Conservation (phyloP, 2,329 filamentous ascomycete species). For the Talaromyces funiculosus region DNA sequence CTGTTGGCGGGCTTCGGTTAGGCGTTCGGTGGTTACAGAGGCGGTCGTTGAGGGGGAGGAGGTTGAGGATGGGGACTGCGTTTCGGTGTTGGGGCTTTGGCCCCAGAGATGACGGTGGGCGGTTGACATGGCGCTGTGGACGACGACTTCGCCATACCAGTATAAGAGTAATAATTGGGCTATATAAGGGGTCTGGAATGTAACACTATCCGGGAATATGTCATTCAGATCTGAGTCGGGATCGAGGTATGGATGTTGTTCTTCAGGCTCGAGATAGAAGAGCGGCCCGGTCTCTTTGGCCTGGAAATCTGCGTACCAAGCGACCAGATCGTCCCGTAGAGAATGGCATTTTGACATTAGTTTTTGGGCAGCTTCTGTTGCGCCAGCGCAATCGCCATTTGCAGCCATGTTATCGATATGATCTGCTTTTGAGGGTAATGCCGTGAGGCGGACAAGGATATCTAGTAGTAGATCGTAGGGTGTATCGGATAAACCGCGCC, state of each 20-base stretch:
- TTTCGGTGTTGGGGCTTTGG: not conserved
- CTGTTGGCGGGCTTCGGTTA: not conserved
- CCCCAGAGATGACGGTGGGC: slow-evolving; percentile 1
- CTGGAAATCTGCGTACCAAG: slow-evolving; percentile 13
- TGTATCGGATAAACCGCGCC: slow-evolving; percentile 12
- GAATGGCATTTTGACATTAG: slow-evolving; percentile 8
- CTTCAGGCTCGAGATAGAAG: slow-evolving; percentile 12
- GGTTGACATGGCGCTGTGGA: slow-evolving; percentile 12
- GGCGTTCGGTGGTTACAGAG: not conserved
- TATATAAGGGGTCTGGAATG: slow-evolving; percentile 12
- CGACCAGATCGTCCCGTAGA: slow-evolving; percentile 8
- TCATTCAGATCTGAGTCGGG: slow-evolving; percentile 9
- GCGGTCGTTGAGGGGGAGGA: not conserved
- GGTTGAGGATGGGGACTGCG: not conserved
- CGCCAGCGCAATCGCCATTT: not conserved
- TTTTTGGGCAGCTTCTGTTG: not conserved
- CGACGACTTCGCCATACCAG: slow-evolving; percentile 15
- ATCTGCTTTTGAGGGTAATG: slow-evolving; percentile 9
- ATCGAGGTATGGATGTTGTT: slow-evolving; percentile 13
- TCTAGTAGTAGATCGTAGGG: slow-evolving; percentile 12
- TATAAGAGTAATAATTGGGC: slow-evolving; percentile 11
- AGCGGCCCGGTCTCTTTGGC: slow-evolving; percentile 10
- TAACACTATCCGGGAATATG: slow-evolving; percentile 11
- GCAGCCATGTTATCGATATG: slow-evolving; percentile 7
- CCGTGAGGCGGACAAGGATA: slow-evolving; percentile 11